Evolutionary conservation across 495 filamentous ascomycete species (phyloP), one percentile per base, ranked within the genome.

Genomic region (Daldinia grandis): DNA sequence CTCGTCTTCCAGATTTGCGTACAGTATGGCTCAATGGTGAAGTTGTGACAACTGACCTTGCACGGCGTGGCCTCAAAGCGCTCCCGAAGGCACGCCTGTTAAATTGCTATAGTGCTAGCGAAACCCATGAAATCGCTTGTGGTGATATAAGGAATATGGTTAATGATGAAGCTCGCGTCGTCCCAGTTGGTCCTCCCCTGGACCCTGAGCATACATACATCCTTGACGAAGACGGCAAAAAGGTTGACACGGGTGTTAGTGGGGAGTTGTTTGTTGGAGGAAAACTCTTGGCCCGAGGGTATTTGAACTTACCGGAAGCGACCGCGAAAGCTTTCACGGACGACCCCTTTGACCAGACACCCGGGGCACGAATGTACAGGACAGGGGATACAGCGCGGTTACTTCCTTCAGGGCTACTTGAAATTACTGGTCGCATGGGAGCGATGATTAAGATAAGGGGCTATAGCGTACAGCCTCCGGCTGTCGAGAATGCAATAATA

Each of bases 181-280:
- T 88, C 69, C 87, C 89, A 2, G 89, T 90, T 30, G 89, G 89
- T 0, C 86, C 84, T 3, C 84, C 88, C 1, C 61, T 90, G 37
- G 87, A 89, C 58, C 83, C 82, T 1, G 70, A 86, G 57, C 82
- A 88, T 65, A 87, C 83, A 1, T 88, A 90, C 64, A 87, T 92
- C 58, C 78, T 92, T 25, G 81, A 89, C 62, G 86, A 89, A 57
- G 79, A 78, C 40, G 83, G 84, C 4, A 77, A 89, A 25, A 76
- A 78, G 71, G 84, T 90, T 14, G 71, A 75, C 27, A 28, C 58
- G 9, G 81, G 79, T 42, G 68, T 65, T 0, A 71, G 72, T 25
- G 91, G 91, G 31, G 91, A 94, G 76, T 79, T 94, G 8, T 89
- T 87, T 58, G 80, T 94, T 24, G 91, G 90, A 30, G 91, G 91